phyloP scores from a whole-genome alignment of 345 rosid genomes.

The Citrus mangshanensis region DNA sequence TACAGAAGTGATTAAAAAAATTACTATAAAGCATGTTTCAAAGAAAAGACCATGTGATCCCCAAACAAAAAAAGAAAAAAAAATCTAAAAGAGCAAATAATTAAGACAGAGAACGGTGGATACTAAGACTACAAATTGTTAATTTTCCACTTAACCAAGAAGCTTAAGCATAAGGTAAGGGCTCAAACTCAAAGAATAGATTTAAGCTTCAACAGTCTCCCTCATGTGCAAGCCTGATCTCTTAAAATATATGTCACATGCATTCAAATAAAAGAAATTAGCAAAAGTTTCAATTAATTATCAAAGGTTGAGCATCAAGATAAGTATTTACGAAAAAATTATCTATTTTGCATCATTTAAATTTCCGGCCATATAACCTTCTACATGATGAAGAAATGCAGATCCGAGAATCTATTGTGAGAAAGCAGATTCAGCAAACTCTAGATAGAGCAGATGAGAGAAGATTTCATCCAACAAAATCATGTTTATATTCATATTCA shows the following conservation, averaged over 20 bases:
- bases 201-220: neutral
- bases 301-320: neutral
- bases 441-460: neutral
- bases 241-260: neutral
- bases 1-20: conserved; percentile 4
- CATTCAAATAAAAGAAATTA: neutral
- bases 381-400: neutral
- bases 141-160: neutral
- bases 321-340: neutral
- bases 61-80: neutral
- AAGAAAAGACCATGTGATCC: neutral
- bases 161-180: neutral
- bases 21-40: neutral
- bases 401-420: neutral
- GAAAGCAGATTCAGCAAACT: neutral
- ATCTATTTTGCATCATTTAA: neutral
- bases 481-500: neutral
- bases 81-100: neutral
- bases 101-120: neutral
- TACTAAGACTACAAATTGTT: neutral
- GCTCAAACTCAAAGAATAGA: neutral
- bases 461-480: neutral
- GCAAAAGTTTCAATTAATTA: neutral
- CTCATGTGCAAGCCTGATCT: neutral
- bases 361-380: neutral